phyloP scores from a whole-genome alignment of 441 rosid species.

The Croton laevigatus region DNA sequence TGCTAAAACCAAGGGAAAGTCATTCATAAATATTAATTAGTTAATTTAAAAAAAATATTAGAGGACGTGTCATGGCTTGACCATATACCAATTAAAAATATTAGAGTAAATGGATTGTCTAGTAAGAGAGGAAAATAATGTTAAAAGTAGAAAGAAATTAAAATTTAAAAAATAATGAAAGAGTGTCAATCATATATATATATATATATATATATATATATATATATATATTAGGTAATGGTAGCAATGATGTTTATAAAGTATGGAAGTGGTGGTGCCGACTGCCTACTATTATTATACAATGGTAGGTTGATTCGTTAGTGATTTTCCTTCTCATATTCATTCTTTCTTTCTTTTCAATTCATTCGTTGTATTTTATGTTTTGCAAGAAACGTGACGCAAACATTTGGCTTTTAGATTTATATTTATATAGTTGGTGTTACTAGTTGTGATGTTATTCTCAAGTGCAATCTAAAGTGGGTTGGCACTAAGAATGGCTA shows the following conservation, averaged over 20 bases:
- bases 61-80: background rate
- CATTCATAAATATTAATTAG: too few relatives aligned
- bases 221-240: constrained; percentile 4
- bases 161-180: background rate
- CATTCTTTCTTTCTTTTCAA: background rate
- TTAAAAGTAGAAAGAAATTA: background rate
- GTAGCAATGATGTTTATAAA: constrained; percentile 30
- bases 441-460: constrained; percentile 36
- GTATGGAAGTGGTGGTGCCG: constrained; percentile 28
- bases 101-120: constrained; percentile 33
- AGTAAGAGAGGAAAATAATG: constrained; percentile 26
- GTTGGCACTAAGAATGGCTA: constrained; percentile 67
- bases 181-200: too few relatives aligned
- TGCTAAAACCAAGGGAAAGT: too few relatives aligned
- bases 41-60: background rate
- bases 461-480: constrained; percentile 60
- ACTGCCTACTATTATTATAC: constrained; percentile 5
- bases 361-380: background rate
- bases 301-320: constrained; percentile 34
- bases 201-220: too few relatives aligned
- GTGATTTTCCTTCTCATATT: constrained; percentile 38
- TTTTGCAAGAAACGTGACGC: constrained; percentile 45
- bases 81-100: background rate
- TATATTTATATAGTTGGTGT: background rate
- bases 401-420: constrained; percentile 27